Percentiles rank a stretch among this genome's conserved stretches.
phyloP scores from a whole-genome alignment of 2,329 filamentous ascomycete genomes.

The Dactylellina drechsleri region DNA sequence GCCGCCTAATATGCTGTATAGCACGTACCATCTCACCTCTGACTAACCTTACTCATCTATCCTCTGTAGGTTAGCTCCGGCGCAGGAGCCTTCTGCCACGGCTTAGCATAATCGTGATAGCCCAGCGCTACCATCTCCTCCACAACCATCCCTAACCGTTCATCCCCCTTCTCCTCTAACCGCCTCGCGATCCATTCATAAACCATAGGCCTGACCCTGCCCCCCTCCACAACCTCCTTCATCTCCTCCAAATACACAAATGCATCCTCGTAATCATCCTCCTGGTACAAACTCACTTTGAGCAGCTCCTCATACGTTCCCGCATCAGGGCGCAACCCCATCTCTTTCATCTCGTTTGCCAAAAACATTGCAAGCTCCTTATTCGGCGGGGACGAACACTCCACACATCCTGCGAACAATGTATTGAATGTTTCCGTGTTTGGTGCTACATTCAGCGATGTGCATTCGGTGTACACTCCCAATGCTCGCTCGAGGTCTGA shows the following conservation, averaged over 20 bases:
- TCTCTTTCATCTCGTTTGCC: constrained; percentile 70
- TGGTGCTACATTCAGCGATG: constrained; percentile 63
- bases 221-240: constrained; percentile 59
- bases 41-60: too few relatives aligned
- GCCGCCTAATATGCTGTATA: constrained; percentile 2
- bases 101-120: constrained; percentile 26
- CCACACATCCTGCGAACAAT: constrained; percentile 67
- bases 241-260: constrained; percentile 67
- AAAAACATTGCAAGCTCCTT: constrained; percentile 71
- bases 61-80: too few relatives aligned
- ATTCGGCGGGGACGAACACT: constrained; percentile 59
- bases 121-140: constrained; percentile 58
- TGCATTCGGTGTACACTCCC: constrained; percentile 70
- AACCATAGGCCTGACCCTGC: constrained; percentile 59
- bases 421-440: constrained; percentile 71
- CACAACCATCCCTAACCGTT: constrained; percentile 59
- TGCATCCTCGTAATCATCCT: constrained; percentile 64
- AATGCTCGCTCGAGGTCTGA: constrained; percentile 66
- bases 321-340: constrained; percentile 68
- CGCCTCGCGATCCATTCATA: constrained; percentile 59
- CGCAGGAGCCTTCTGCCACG: constrained; percentile 12
- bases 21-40: too few relatives aligned
- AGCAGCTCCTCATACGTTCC: constrained; percentile 73
- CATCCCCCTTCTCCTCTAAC: constrained; percentile 59
- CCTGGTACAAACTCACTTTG: constrained; percentile 66